Evolutionary conservation across 176 grass and related monocot genomes (phyloP), one percentile per base, ranked within the genome.

Genomic region (Microstegium vimineum): DNA sequence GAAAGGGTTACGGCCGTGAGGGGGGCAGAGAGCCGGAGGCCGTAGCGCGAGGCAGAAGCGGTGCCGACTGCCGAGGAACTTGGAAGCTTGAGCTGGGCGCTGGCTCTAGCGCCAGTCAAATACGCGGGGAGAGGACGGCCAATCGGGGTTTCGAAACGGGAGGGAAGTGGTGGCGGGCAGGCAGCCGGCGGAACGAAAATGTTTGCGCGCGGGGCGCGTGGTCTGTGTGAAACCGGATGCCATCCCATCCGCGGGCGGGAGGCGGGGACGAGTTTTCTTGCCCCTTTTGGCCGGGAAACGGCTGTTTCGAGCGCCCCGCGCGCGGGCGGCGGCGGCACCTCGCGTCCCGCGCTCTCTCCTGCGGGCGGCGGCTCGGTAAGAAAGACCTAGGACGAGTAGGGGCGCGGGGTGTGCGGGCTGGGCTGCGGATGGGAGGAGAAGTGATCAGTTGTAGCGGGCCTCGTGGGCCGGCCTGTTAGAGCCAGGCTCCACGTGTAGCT

Each of bases 131-230:
- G 30, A 34, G 10, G 27, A 36, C 30, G 28, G 65, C 52, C 14
- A 47, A 30, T 33, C 52, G 74, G 63, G 77, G 14, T 25, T 56
- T n/a, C 41, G 36, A 56, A 18, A 72, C 30, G 70, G 42, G 69
- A 61, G 70, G 63, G 52, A 28, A 47, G 33, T 42, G n/a, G 52
- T 52, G 73, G 34, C 12, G 54, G 3, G 32, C 47, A 40, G 37
- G 76, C 76, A 57, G 66, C 73, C 47, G 51, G 62, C 14, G 47
- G 76, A 30, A 8, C 61, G 61, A 79, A 89, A 81, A 65, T 75
- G 63, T 64, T 81, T 35, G 32, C 8, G 62, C 57, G 26, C 35
- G 25, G 35, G 23, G 63, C 45, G 74, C 11, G 41, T 15, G 40
- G 23, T 62, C 11, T 30, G 60, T 30, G 60, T 15, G 26, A 30